Conservation (phyloP, 345 rosid genomes). For the Populus euphratica region DNA sequence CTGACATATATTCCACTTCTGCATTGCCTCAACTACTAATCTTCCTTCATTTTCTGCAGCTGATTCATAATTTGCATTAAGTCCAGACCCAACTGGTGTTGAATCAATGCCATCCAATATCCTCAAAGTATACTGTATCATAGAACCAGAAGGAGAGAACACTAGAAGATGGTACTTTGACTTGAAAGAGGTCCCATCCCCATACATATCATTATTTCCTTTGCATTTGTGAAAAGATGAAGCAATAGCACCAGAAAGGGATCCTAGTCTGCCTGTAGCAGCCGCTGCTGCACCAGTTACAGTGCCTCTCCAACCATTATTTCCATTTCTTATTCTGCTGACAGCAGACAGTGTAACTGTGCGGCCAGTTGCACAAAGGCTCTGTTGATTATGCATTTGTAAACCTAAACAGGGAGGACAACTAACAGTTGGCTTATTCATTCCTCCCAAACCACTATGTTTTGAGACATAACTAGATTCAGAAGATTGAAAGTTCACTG, state of each 20-base stretch:
- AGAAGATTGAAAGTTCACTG: slow-evolving; percentile 34
- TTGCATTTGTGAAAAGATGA: slow-evolving; percentile 65
- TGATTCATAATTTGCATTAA: slow-evolving; percentile 41
- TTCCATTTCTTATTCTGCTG: slow-evolving; percentile 76
- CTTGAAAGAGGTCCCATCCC: slow-evolving; percentile 31
- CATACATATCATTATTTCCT: slow-evolving; percentile 33
- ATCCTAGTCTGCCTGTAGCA: slow-evolving; percentile 71
- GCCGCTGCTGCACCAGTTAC: slow-evolving; percentile 78
- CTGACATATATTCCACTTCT: slow-evolving; percentile 82
- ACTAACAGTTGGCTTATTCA: slow-evolving; percentile 34
- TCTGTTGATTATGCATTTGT: slow-evolving; percentile 33
- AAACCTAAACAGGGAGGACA: slow-evolving; percentile 36
- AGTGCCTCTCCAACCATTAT: slow-evolving; percentile 74
- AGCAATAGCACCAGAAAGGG: slow-evolving; percentile 66
- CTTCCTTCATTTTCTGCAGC: slow-evolving; percentile 60
- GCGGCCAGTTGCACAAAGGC: slow-evolving; percentile 41
- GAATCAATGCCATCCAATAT: slow-evolving; percentile 38
- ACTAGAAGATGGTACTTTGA: slow-evolving; percentile 64
- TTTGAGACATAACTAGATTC: slow-evolving; percentile 32
- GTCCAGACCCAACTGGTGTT: slow-evolving; percentile 28
- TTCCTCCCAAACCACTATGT: slow-evolving; percentile 27
- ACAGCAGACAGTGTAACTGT: slow-evolving; percentile 71
- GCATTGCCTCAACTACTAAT: slow-evolving; percentile 61
- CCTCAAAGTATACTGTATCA: slow-evolving; percentile 70
- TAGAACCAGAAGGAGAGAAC: slow-evolving; percentile 73